Evolutionary conservation across 176 grass and related monocot genomes (phyloP).

Genomic region (Oryza australiensis): DNA sequence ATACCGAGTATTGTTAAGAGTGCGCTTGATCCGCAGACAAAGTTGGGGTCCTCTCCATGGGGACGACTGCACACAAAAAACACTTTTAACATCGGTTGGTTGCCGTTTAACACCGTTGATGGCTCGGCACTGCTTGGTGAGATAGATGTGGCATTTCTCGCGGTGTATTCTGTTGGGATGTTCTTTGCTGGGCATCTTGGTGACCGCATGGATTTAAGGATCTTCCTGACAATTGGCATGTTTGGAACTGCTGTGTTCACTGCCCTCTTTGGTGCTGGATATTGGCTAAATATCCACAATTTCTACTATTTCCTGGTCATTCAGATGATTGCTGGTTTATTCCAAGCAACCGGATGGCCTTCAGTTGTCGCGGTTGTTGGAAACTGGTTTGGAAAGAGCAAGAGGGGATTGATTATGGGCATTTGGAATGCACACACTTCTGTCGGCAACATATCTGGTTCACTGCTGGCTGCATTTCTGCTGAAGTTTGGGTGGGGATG

Average conservation of each 20-base stretch:
- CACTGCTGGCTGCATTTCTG: slow-evolving; percentile 74
- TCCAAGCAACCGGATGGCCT: slow-evolving; percentile 84
- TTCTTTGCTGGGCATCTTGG: slow-evolving; percentile 84
- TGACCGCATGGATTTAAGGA: slow-evolving; percentile 73
- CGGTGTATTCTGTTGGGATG: slow-evolving; percentile 76
- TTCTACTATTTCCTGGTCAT: slow-evolving; percentile 71
- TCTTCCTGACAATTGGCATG: slow-evolving; percentile 83
- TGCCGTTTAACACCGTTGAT: slow-evolving; percentile 58
- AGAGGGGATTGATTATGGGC: slow-evolving; percentile 87
- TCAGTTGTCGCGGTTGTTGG: slow-evolving; percentile 81
- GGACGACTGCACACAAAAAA: slow-evolving; percentile 25
- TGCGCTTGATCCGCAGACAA: slow-evolving; percentile 61
- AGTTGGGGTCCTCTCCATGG: slow-evolving; percentile 50
- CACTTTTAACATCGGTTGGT: slow-evolving; percentile 48
- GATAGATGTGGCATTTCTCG: slow-evolving; percentile 78
- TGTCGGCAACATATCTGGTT: slow-evolving; percentile 78
- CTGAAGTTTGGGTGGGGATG: slow-evolving; percentile 82
- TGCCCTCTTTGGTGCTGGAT: slow-evolving; percentile 70
- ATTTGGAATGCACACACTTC: slow-evolving; percentile 92
- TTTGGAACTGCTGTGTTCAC: slow-evolving; percentile 74
- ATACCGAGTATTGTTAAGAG: slow-evolving; percentile 80
- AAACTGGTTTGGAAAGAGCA: slow-evolving; percentile 90
- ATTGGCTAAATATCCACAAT: slow-evolving; percentile 80
- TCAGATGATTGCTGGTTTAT: slow-evolving; percentile 81
- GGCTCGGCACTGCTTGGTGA: slow-evolving; percentile 63